phyloP scores from a whole-genome alignment of 176 grass and related monocot species.

The Saccharum spontaneum region DNA sequence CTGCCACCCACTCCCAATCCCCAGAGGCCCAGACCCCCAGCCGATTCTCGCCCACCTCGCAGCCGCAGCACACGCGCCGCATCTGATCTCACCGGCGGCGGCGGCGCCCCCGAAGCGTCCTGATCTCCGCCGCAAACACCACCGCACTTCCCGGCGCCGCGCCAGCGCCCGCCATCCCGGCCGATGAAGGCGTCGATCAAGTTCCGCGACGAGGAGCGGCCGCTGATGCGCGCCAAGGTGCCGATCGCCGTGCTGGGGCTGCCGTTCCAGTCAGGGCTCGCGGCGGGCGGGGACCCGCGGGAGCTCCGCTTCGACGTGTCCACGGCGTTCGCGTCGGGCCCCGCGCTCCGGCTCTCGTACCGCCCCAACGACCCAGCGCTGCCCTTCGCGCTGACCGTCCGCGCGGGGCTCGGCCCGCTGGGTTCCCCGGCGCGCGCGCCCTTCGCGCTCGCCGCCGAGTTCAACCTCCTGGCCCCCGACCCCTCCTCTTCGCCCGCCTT shows the following conservation, averaged over 20 bases:
- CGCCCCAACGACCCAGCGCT: constrained; percentile 57
- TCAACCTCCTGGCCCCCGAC: constrained; percentile 48
- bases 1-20: constrained; percentile 14
- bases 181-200: constrained; percentile 89
- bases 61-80: background rate
- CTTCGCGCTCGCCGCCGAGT: constrained; percentile 74
- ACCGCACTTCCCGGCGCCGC: background rate
- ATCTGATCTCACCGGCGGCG: background rate
- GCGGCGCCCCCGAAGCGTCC: constrained; percentile 7
- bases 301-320: constrained; percentile 79
- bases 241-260: constrained; percentile 76
- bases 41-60: background rate
- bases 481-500: constrained; percentile 45
- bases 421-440: constrained; percentile 61
- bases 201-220: constrained; percentile 73
- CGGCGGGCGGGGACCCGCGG: constrained; percentile 48
- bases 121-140: background rate
- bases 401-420: constrained; percentile 57
- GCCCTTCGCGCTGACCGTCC: constrained; percentile 68
- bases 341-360: constrained; percentile 70
- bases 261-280: constrained; percentile 75
- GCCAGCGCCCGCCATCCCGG: too few relatives aligned
- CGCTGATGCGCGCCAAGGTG: constrained; percentile 74
- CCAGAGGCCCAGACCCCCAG: background rate
- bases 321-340: constrained; percentile 58